Percentiles rank a stretch among this genome's conserved stretches.
Conservation (phyloP, 2,329 filamentous ascomycete genomes). For the Cladosporium cucumerinum region DNA sequence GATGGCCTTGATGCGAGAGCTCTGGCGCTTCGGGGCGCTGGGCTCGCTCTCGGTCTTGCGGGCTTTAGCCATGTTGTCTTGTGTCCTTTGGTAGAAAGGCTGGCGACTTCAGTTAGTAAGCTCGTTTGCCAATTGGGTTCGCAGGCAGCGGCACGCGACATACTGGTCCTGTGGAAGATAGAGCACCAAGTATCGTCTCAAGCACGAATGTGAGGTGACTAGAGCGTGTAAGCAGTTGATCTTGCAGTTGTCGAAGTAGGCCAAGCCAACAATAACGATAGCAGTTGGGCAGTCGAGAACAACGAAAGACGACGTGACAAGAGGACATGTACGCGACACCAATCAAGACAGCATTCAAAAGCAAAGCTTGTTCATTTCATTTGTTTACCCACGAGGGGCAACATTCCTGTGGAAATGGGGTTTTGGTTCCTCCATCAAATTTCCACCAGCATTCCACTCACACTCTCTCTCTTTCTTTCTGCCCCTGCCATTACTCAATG, state of each 20-base stretch:
- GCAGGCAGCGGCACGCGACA: neutral
- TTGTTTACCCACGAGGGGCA: neutral
- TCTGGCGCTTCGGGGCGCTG: neutral
- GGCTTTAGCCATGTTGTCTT: neutral
- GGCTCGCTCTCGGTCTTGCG: neutral
- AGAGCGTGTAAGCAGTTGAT: neutral
- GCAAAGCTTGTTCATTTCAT: neutral
- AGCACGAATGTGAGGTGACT: neutral
- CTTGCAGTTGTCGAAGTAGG: neutral
- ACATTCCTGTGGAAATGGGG: slow-evolving; percentile 2
- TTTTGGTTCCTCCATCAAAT: neutral
- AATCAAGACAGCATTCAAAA: neutral
- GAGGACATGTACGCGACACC: neutral
- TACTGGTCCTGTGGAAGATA: neutral
- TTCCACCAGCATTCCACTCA: neutral
- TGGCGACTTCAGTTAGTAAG: neutral
- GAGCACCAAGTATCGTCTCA: neutral
- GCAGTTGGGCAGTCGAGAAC: neutral
- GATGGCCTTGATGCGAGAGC: slow-evolving; percentile 1
- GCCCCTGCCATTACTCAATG: neutral
- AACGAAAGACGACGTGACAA: neutral
- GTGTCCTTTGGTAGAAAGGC: neutral
- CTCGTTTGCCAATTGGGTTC: neutral
- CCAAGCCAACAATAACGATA: neutral
- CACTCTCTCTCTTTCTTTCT: neutral